Conservation (phyloP, 257 asterid genomes). For the Solanum medicagineum region DNA sequence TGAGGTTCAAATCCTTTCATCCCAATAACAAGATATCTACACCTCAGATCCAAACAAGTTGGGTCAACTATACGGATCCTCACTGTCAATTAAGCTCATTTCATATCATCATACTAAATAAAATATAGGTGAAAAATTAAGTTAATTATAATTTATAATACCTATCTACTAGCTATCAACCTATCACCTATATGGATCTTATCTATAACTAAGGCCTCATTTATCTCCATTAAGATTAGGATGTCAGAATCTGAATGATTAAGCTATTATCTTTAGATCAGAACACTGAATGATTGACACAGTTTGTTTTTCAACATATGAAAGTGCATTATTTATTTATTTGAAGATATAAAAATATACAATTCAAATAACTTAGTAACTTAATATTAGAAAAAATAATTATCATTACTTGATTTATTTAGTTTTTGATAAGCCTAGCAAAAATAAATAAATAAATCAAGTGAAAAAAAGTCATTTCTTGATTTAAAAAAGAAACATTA, state of each 20-base stretch:
- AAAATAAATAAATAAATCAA: background rate
- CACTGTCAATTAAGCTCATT: background rate
- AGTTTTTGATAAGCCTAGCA: too few relatives aligned
- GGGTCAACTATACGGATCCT: background rate
- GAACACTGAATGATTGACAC: background rate
- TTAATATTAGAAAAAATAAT: too few relatives aligned
- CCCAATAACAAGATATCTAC: background rate
- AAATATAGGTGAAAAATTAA: background rate
- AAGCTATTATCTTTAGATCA: background rate
- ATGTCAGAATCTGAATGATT: background rate
- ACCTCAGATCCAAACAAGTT: background rate
- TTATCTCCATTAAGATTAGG: background rate
- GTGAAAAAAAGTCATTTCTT: background rate
- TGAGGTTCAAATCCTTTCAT: background rate
- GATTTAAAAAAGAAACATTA: background rate
- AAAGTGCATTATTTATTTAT: background rate
- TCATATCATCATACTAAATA: background rate
- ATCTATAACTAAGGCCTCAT: background rate
- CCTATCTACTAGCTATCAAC: background rate
- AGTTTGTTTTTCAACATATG: background rate
- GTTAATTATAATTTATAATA: background rate
- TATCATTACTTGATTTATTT: too few relatives aligned
- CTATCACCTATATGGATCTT: background rate
- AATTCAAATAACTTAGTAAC: background rate
- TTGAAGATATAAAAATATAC: background rate